phyloP scores from a whole-genome alignment of 1,284 basidiomycete genomes.

The Ustilago vetiveriae region DNA sequence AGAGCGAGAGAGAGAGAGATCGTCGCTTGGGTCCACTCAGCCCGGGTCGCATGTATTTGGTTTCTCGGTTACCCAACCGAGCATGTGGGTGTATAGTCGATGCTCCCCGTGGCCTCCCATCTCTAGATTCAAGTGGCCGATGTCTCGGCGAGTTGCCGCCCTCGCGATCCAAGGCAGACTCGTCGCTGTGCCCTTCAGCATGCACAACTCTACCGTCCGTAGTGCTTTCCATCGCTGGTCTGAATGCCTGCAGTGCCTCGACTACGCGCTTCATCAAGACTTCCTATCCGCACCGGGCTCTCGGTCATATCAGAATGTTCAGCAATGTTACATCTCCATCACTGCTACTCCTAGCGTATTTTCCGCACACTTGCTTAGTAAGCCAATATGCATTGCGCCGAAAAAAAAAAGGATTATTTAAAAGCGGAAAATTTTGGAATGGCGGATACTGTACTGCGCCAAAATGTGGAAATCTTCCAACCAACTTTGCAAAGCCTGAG shows the following conservation, averaged over 20 bases:
- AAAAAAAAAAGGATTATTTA: conserved; percentile 1
- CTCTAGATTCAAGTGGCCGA: not conserved
- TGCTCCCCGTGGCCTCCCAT: not conserved
- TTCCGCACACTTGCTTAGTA: conserved; percentile 13
- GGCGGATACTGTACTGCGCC: conserved; percentile 15
- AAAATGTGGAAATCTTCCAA: conserved; percentile 8
- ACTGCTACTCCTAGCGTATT: too few species aligned
- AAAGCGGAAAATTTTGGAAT: conserved; percentile 41
- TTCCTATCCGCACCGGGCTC: too few species aligned
- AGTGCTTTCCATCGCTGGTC: too few species aligned
- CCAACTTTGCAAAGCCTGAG: not conserved
- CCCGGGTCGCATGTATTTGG: conserved; percentile 3
- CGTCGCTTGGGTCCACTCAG: not conserved
- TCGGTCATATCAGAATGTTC: not conserved
- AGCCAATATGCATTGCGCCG: conserved; percentile 12
- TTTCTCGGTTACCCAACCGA: conserved; percentile 20
- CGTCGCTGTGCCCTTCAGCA: too few species aligned
- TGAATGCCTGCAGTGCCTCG: too few species aligned
- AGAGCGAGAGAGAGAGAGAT: not conserved
- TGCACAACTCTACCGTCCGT: too few species aligned
- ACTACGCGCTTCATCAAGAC: too few species aligned
- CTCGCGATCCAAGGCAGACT: too few species aligned
- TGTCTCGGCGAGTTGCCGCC: not conserved
- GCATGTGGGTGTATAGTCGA: not conserved
- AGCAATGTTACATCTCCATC: too few species aligned